Conservation (phyloP, 2,329 filamentous ascomycete genomes). For the Cadophora sp. region DNA sequence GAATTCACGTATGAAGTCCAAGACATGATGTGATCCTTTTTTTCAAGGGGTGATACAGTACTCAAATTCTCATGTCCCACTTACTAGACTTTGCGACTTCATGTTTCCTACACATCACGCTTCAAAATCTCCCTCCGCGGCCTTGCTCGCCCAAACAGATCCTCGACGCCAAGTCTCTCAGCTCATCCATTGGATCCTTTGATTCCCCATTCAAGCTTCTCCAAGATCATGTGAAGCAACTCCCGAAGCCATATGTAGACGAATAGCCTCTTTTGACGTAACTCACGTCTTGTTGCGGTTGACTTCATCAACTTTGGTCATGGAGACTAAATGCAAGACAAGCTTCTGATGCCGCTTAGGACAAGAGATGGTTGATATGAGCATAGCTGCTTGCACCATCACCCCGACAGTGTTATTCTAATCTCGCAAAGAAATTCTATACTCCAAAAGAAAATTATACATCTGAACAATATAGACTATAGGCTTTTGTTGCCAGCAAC, state of each 20-base stretch:
- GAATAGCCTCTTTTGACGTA: neutral
- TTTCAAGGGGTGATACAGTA: neutral
- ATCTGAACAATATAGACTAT: too few relatives aligned
- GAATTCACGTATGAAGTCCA: neutral
- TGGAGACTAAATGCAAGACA: too few relatives aligned
- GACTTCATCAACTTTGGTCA: too few relatives aligned
- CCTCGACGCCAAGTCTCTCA: slow-evolving; percentile 9
- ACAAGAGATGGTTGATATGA: too few relatives aligned
- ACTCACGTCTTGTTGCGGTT: neutral
- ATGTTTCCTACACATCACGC: slow-evolving; percentile 7
- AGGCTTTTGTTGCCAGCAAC: too few relatives aligned
- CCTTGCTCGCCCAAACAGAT: neutral
- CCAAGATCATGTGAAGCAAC: neutral
- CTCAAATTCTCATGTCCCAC: neutral
- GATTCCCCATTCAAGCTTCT: neutral
- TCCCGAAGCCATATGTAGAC: neutral
- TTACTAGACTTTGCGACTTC: neutral
- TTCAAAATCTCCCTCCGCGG: neutral
- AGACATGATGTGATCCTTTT: slow-evolving; percentile 6
- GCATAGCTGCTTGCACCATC: too few relatives aligned
- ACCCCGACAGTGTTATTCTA: too few relatives aligned
- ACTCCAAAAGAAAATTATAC: too few relatives aligned
- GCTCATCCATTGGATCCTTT: neutral
- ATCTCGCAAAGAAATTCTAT: too few relatives aligned
- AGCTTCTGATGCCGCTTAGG: too few relatives aligned